Percentiles rank a stretch among this genome's conserved stretches.
Conservation (phyloP, 768 basidiomycete genomes). For the Pleurotus sapidus region DNA sequence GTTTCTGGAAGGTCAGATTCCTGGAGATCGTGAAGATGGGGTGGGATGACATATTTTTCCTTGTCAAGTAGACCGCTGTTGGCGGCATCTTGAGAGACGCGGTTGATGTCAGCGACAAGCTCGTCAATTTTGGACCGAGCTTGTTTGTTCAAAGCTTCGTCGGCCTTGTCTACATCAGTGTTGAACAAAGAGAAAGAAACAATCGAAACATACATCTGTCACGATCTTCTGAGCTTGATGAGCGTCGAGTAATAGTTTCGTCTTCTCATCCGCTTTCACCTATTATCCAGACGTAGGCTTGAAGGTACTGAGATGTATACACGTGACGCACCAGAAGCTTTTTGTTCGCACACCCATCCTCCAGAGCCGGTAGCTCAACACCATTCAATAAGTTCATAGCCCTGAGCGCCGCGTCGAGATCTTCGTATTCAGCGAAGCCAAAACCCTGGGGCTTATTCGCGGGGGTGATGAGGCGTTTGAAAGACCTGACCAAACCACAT, state of each 20-base stretch:
- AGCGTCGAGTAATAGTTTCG: slow-evolving; percentile 81
- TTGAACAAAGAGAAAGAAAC: neutral
- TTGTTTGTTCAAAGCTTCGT: slow-evolving; percentile 62
- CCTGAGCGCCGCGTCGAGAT: slow-evolving; percentile 86
- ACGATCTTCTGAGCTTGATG: slow-evolving; percentile 77
- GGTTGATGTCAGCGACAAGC: slow-evolving; percentile 70
- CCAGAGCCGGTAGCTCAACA: slow-evolving; percentile 51
- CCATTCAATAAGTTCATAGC: slow-evolving; percentile 50
- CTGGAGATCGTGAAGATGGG: slow-evolving; percentile 95
- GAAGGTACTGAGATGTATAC: slow-evolving; percentile 37
- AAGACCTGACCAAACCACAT: slow-evolving; percentile 84
- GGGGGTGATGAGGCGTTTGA: slow-evolving; percentile 91
- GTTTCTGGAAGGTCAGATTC: slow-evolving; percentile 97
- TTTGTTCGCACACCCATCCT: slow-evolving; percentile 51
- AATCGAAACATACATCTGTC: slow-evolving; percentile 63
- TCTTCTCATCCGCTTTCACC: slow-evolving; percentile 98
- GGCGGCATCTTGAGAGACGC: slow-evolving; percentile 70
- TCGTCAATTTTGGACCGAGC: slow-evolving; percentile 64
- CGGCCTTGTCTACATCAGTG: slow-evolving; percentile 44
- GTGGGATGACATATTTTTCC: slow-evolving; percentile 88
- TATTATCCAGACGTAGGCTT: slow-evolving; percentile 42
- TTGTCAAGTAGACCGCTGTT: slow-evolving; percentile 74
- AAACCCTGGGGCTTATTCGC: slow-evolving; percentile 95
- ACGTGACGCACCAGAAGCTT: slow-evolving; percentile 58
- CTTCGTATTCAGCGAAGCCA: slow-evolving; percentile 95